Evolutionary conservation across 768 basidiomycete species (phyloP), one percentile per base, ranked within the genome.

Genomic region (Xerocomus brunneocitrinus): DNA sequence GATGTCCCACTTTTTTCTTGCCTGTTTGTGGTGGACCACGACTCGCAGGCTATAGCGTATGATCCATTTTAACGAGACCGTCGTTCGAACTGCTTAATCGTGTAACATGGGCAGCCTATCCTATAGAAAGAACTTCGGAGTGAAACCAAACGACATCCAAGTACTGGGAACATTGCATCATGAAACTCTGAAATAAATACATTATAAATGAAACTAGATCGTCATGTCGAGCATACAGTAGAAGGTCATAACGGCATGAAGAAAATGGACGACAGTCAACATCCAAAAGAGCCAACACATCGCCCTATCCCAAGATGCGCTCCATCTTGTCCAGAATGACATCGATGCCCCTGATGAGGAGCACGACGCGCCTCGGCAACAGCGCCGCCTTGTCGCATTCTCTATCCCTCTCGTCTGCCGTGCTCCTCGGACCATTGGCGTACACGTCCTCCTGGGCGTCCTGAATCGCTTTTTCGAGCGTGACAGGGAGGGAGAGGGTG

Each of bases 401-500:
- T n/a, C 58, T 55, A 8, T 50, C 56, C n/a, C 59, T 53, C 14
- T 50, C 47, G 28, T 57, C 53, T 2, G 49, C 14, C 28, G 46
- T n/a, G n/a, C 9, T 50, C 52, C 35, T 35, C 48, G n/a, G 57
- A 9, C 53, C 50, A 14, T 49, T 53, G 3, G 44, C 30, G 8
- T 22, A 49, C 10, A 12, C 46, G 0, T 67, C 61, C 28, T 55
- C 58, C 45, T 59, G 58, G 9, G 50, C 59, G 38, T 83, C 77
- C 34, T 74, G 74, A 53, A 91, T 71, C 0, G 87, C 89, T 40
- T 72, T 75, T 64, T 93, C 91, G 16, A 92, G 74, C 0, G 80
- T 83, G 53, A 89, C 78, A 3, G 89, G 89, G 8, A 91, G 77
- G 44, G 76, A 80, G 51, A 92, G 78, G 4, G 87, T 85, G 61